Evolutionary conservation across 371 early-diverging fungal species (phyloP).

Genomic region (Mucor circinelloides): DNA sequence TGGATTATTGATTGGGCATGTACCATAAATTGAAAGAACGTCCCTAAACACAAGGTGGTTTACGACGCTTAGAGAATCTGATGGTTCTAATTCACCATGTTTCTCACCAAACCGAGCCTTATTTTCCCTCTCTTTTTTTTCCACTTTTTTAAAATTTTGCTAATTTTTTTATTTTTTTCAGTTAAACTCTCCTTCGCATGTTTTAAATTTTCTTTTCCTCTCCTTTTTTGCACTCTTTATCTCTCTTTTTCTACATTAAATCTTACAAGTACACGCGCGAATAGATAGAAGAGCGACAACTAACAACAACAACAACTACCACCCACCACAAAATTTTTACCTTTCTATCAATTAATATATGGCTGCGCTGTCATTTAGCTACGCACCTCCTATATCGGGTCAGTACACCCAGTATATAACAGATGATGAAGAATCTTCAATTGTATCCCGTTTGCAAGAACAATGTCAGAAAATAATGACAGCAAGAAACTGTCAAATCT

Average conservation of each 20-base stretch:
- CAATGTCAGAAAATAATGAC: constrained; percentile 26
- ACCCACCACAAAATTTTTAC: neutral
- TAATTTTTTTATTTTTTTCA: constrained; percentile 15
- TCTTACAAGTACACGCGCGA: neutral
- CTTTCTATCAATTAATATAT: constrained; percentile 11
- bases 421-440: constrained; percentile 10
- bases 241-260: neutral
- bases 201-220: constrained; percentile 16
- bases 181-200: constrained; percentile 24
- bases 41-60: constrained; percentile 12
- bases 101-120: constrained; percentile 22
- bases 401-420: constrained; percentile 22
- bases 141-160: neutral
- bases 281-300: neutral
- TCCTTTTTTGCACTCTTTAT: constrained; percentile 1
- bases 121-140: constrained; percentile 14
- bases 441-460: constrained; percentile 12
- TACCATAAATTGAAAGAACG: constrained; percentile 28
- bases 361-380: constrained; percentile 30
- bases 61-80: neutral
- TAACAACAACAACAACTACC: neutral
- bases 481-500: constrained; percentile 24
- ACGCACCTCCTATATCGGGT: constrained; percentile 27
- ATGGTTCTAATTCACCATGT: constrained; percentile 26
- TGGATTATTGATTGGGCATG: constrained; percentile 14